phyloP scores from a whole-genome alignment of 2,329 filamentous ascomycete genomes.

The Fusarium sp. region DNA sequence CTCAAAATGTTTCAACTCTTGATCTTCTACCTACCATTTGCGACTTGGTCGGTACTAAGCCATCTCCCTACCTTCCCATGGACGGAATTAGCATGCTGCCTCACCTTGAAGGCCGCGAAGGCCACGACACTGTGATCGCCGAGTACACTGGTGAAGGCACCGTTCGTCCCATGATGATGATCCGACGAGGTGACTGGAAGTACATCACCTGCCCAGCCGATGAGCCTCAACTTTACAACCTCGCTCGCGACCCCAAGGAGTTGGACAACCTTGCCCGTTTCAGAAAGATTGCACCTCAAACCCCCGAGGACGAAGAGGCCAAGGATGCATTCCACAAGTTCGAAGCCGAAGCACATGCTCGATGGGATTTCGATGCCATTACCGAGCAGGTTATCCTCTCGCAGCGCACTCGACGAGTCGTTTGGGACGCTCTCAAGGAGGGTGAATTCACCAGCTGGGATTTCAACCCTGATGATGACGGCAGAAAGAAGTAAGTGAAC shows the following conservation, averaged over 20 bases:
- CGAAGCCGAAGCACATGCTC: slow-evolving; percentile 77
- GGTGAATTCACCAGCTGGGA: slow-evolving; percentile 89
- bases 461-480: slow-evolving; percentile 81
- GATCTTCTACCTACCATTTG: slow-evolving; percentile 92
- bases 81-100: slow-evolving; percentile 87
- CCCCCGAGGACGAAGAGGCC: slow-evolving; percentile 62
- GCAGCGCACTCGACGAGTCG: slow-evolving; percentile 83
- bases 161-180: slow-evolving; percentile 92
- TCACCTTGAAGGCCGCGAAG: slow-evolving; percentile 76
- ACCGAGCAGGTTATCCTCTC: slow-evolving; percentile 81
- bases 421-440: slow-evolving; percentile 84
- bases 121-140: slow-evolving; percentile 89
- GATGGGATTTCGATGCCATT: slow-evolving; percentile 87
- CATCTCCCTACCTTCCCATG: slow-evolving; percentile 81
- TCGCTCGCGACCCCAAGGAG: slow-evolving; percentile 82
- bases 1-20: slow-evolving; percentile 89
- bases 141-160: slow-evolving; percentile 97
- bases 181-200: slow-evolving; percentile 90
- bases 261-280: slow-evolving; percentile 78
- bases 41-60: slow-evolving; percentile 81
- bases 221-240: slow-evolving; percentile 86
- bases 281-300: slow-evolving; percentile 58
- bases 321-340: slow-evolving; percentile 75
- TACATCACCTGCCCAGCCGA: slow-evolving; percentile 90
- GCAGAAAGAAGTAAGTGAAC: slow-evolving; percentile 71